Evolutionary conservation across 2,329 filamentous ascomycete species (phyloP), one percentile per base, ranked within the genome.

Genomic region (Phaeophleospora eucalypticola): DNA sequence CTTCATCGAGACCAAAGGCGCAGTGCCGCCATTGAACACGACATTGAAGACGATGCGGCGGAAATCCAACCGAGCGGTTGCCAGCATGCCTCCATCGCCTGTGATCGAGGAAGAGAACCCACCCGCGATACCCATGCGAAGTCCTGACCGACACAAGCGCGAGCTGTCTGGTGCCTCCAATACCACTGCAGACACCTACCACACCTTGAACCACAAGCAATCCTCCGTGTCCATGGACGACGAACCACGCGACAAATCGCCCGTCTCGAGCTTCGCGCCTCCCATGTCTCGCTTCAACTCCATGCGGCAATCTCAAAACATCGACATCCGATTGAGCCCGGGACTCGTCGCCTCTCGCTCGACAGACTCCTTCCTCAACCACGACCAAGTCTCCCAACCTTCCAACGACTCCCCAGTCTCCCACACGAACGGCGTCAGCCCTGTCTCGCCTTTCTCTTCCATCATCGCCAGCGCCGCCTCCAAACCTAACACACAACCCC

Each of bases 1-100:
- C 18, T 57, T 57, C 52, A 57, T 55, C 20, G 52, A 50, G 4
- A 53, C 47, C 32, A 53, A 53, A 33, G 54, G 54, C n/a, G 54
- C 54, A 1, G 47, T 51, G 29, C 54, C 54, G 14, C 54, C 54
- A 4, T 44, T 57, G 10, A 48, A 55, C 20, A 49, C 47, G 14
- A 49, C 38, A 19, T 20, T 51, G 37, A 52, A 52, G 19, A 52
- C 51, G 3, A 54, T 56, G 54, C 51, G 51, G 10, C 38, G 46
- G 19, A 40, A 41, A 14, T 45, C 45, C 6, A 46, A 34, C 7
- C 50, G 48, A 14, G 36, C 41, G 10, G 44, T 29, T n/a, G 19
- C 50, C 18, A 54, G 51, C 43, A 46, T 49, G 20, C 43, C 53
- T 14, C 50, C 53, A 15, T 56, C 53, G 14, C 53, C 50, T 6